Conservation (phyloP, 306 rosid species). For the Castanea crenata region DNA sequence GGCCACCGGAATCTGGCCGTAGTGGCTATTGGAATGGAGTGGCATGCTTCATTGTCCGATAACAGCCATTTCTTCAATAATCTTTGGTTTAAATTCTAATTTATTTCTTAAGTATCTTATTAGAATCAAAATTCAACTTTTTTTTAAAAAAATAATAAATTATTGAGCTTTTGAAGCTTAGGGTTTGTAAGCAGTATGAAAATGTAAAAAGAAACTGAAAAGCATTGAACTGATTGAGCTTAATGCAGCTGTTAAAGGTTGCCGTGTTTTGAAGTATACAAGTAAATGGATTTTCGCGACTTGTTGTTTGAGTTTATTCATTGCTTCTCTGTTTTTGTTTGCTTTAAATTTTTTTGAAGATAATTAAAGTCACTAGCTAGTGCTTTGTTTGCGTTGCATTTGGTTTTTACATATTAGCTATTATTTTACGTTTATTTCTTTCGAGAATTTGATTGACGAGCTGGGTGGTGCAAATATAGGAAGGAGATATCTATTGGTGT, state of each 20-base stretch:
- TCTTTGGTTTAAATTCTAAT: too few relatives aligned
- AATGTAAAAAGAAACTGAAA: background rate
- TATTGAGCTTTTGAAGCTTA: background rate
- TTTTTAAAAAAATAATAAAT: too few relatives aligned
- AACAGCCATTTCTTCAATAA: too few relatives aligned
- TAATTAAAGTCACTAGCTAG: background rate
- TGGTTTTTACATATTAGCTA: too few relatives aligned
- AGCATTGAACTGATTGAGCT: background rate
- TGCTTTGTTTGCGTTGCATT: too few relatives aligned
- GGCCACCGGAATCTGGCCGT: background rate
- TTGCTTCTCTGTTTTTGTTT: background rate
- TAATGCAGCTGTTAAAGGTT: background rate
- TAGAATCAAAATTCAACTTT: too few relatives aligned
- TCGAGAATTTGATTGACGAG: background rate
- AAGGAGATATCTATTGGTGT: background rate
- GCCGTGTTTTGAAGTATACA: background rate
- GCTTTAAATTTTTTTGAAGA: background rate
- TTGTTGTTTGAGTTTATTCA: background rate
- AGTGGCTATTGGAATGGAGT: background rate
- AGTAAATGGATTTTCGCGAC: background rate
- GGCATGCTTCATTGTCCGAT: too few relatives aligned
- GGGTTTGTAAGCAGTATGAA: background rate
- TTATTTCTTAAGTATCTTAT: too few relatives aligned
- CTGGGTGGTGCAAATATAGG: background rate
- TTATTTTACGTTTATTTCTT: background rate